Conservation (phyloP, 2,329 filamentous ascomycete species). For the Sphaceloma murrayae region DNA sequence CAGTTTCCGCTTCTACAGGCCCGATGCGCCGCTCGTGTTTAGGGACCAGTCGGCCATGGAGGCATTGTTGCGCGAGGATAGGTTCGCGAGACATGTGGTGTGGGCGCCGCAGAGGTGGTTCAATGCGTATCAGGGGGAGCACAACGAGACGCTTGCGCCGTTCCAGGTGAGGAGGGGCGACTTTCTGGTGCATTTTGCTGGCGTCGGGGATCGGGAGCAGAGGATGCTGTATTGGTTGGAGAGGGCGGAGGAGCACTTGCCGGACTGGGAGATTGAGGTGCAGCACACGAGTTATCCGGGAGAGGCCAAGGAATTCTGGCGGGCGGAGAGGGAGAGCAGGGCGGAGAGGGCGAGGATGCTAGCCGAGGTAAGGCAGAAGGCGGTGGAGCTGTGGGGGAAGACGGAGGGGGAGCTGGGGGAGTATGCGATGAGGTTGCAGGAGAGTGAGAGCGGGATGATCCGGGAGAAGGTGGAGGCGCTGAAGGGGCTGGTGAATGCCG, state of each 20-base stretch:
- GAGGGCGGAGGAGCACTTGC: conserved; percentile 30
- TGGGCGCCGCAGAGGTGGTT: conserved; percentile 37
- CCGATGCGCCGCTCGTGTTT: conserved; percentile 29
- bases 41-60: conserved; percentile 37
- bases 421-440: conserved; percentile 25
- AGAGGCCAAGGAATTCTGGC: conserved; percentile 32
- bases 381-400: conserved; percentile 22
- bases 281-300: conserved; percentile 31
- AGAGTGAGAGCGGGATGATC: conserved; percentile 23
- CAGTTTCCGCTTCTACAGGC: conserved; percentile 33
- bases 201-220: conserved; percentile 28
- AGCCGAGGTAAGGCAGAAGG: conserved; percentile 21
- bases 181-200: conserved; percentile 37
- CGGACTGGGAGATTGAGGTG: conserved; percentile 33
- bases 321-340: conserved; percentile 19
- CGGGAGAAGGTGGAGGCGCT: conserved; percentile 24
- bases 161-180: conserved; percentile 34
- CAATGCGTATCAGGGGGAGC: conserved; percentile 35
- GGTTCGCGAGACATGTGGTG: conserved; percentile 28
- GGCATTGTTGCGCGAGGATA: conserved; percentile 27
- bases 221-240: conserved; percentile 33
- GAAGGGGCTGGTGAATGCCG: conserved; percentile 23
- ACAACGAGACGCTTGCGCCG: conserved; percentile 30
- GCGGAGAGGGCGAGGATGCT: conserved; percentile 16
- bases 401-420: conserved; percentile 23